phyloP scores from a whole-genome alignment of 768 basidiomycete species.

The Rhodotorula sphaerocarpa region DNA sequence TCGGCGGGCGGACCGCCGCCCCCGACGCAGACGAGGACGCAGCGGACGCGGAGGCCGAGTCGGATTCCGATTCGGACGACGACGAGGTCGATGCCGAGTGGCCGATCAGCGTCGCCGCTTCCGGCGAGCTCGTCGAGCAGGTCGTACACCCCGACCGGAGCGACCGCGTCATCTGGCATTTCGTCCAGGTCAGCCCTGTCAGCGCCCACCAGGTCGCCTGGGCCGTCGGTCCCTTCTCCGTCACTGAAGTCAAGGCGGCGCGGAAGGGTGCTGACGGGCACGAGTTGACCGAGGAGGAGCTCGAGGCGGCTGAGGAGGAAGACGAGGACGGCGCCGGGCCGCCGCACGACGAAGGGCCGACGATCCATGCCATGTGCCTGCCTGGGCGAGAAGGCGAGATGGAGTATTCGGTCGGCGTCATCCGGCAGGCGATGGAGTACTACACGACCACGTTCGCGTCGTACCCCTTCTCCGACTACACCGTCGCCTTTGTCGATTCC shows the following conservation, averaged over 20 bases:
- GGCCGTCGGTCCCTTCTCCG: slow-evolving; percentile 86
- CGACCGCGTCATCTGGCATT: slow-evolving; percentile 88
- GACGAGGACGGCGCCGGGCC: slow-evolving; percentile 54
- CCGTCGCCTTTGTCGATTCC: slow-evolving; percentile 87
- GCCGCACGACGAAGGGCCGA: slow-evolving; percentile 35
- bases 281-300: slow-evolving; percentile 40
- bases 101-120: slow-evolving; percentile 82
- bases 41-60: slow-evolving; percentile 43
- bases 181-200: slow-evolving; percentile 72
- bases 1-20: background rate
- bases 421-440: slow-evolving; percentile 85
- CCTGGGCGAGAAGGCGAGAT: slow-evolving; percentile 75
- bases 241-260: slow-evolving; percentile 47
- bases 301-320: slow-evolving; percentile 54
- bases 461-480: slow-evolving; percentile 91
- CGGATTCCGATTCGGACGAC: slow-evolving; percentile 44
- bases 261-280: background rate
- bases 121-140: slow-evolving; percentile 93
- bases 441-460: slow-evolving; percentile 86
- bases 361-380: slow-evolving; percentile 83
- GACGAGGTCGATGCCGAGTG: slow-evolving; percentile 44
- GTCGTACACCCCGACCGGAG: slow-evolving; percentile 88
- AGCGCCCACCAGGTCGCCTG: slow-evolving; percentile 96
- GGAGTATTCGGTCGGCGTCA: slow-evolving; percentile 59
- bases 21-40: slow-evolving; percentile 9